Base-by-base conservation (phyloP, 805 yeast species). In the Candida coquimbonensis region DNA sequence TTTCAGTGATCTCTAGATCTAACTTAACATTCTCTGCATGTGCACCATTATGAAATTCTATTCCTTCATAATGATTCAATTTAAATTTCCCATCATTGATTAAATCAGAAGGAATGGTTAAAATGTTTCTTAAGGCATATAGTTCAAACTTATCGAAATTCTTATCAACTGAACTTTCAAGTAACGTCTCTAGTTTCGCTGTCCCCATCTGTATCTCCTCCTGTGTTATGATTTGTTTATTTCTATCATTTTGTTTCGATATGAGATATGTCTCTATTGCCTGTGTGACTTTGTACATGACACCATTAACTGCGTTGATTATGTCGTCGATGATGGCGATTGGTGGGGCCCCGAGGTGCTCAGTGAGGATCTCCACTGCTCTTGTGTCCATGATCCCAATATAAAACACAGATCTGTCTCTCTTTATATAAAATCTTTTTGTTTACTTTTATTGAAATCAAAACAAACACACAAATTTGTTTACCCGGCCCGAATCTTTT, bases 141-240 rank as follows among this genome's bases (percentile, higher is more conserved):
- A 88, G 66, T 64, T 90, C 97, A 55, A 87, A 80, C 60, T 83
- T 83, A 62, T 90, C 97, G 61, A 87, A 89, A 59, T 86, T 86
- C 53, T 73, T 73, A 64, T 89, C 96, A 11, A 89, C 83, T 1
- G 81, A 74, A 49, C 78, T 75, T 57, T 86, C 96, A 45, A 90
- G 57, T 24, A 86, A 62, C 0, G 89, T 78, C 55, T 89, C 96
- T 37, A 89, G 65, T 57, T 83, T 80, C 0, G 88, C 93, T 0
- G 91, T 81, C 0, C 96, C 96, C n/a, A 75, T 56, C 49, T 76
- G 78, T 2, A 88, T 79, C 50, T 85, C n/a, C 61, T 49, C 27
- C 63, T 62, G 40, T 55, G 59, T 17, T 47, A 50, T 49, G 2
- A 56, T 56, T 33, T 47, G 39, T 16, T 25, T 25, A 9, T 14